Evolutionary conservation across 345 rosid species (phyloP).

Genomic region (Gossypium herbaceum): DNA sequence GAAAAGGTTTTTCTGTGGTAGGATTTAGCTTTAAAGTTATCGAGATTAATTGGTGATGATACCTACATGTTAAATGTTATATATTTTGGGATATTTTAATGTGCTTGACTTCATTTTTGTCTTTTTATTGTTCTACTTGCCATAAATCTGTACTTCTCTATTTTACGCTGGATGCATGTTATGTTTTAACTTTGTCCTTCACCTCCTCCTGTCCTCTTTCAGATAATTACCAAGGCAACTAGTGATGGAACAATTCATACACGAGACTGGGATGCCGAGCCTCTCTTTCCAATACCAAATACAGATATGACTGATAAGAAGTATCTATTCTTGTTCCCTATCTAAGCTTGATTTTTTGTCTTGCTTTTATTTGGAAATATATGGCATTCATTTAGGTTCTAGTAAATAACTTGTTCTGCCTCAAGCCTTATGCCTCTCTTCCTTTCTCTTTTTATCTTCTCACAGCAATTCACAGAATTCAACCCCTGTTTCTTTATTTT

Average conservation of each 20-base stretch:
- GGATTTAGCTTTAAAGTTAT: not conserved
- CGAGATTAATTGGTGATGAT: not conserved
- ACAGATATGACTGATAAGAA: slow-evolving; percentile 9
- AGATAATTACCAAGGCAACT: slow-evolving; percentile 17
- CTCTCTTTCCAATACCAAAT: slow-evolving; percentile 14
- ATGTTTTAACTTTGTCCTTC: not conserved
- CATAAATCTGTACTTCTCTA: not conserved
- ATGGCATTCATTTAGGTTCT: not conserved
- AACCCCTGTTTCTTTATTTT: slow-evolving; percentile 6
- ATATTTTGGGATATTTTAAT: not conserved
- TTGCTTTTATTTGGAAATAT: slow-evolving; percentile 1
- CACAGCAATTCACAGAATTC: slow-evolving; percentile 7
- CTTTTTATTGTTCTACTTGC: not conserved
- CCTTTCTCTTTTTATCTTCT: not conserved
- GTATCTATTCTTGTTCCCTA: slow-evolving; percentile 2
- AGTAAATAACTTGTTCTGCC: not conserved
- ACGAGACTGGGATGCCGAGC: slow-evolving; percentile 13
- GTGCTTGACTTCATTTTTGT: not conserved
- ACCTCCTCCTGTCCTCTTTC: slow-evolving; percentile 6
- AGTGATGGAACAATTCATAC: slow-evolving; percentile 18
- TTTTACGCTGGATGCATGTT: not conserved
- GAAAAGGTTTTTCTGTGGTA: not conserved
- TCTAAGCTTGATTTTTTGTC: not conserved
- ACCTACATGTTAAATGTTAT: slow-evolving; percentile 10
- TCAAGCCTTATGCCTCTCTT: not conserved